Conservation (phyloP, 495 filamentous ascomycete genomes). For the Annulohypoxylon moriforme region DNA sequence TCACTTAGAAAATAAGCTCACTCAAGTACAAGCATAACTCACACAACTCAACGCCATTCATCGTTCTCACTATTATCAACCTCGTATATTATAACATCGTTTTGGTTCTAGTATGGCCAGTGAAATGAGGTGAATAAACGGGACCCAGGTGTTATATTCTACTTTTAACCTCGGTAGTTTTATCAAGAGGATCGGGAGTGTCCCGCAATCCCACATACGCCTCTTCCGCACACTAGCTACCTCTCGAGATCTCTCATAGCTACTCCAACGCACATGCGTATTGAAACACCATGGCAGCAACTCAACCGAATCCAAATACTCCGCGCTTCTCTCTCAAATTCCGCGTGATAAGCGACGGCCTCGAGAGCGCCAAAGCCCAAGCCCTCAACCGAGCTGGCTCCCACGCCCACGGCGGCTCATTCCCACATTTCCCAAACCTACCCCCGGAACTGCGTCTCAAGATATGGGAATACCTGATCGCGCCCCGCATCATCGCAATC, state of each 20-base stretch:
- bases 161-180: not conserved
- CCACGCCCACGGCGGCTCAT: constrained; percentile 39
- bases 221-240: not conserved
- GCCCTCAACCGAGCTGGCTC: constrained; percentile 22
- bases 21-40: not conserved
- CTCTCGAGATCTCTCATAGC: too few species aligned
- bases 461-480: constrained; percentile 57
- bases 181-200: not conserved
- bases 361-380: constrained; percentile 34
- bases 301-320: not conserved
- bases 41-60: not conserved
- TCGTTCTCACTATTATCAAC: not conserved
- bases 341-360: constrained; percentile 51
- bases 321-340: constrained; percentile 54
- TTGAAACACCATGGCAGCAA: not conserved
- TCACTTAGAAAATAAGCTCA: constrained; percentile 10
- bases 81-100: not conserved
- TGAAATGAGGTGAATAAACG: not conserved
- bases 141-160: not conserved
- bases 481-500: constrained; percentile 51
- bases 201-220: not conserved
- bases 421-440: constrained; percentile 53
- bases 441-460: constrained; percentile 60
- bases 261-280: not conserved
- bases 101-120: not conserved